Evolutionary conservation across 2,329 filamentous ascomycete genomes (phyloP).

Genomic region (Paramyrothecium roridum): DNA sequence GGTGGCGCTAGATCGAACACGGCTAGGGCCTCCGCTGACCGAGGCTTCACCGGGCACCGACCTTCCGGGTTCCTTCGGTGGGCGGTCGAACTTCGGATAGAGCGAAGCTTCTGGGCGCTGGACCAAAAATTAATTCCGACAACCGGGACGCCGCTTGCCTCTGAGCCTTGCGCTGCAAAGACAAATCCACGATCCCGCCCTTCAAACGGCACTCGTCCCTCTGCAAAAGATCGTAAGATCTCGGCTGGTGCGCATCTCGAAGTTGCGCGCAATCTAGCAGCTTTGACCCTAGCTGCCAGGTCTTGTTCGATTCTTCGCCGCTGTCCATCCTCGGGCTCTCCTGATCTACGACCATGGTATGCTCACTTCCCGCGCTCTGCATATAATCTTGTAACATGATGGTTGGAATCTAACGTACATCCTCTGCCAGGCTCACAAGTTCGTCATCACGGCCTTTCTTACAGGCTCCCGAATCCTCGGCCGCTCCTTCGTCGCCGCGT

Average conservation of each 20-base stretch:
- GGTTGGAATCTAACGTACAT: constrained; percentile 8
- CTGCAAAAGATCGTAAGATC: too few species aligned
- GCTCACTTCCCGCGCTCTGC: neutral
- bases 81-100: constrained; percentile 22
- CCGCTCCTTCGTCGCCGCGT: constrained; percentile 89
- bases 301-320: neutral
- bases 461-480: constrained; percentile 89
- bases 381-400: too few species aligned
- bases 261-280: too few species aligned
- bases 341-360: neutral
- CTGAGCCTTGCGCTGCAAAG: neutral
- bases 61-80: constrained; percentile 4
- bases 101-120: constrained; percentile 13
- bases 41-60: neutral
- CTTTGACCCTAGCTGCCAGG: too few species aligned
- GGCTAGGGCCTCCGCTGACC: neutral
- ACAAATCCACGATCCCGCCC: neutral
- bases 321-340: neutral
- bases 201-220: neutral
- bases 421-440: constrained; percentile 75
- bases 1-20: too few species aligned
- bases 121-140: constrained; percentile 22
- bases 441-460: constrained; percentile 83
- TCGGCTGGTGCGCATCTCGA: too few species aligned
- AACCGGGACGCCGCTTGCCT: constrained; percentile 8